These are phyloP conservation scores for Ophiostoma sp. DNA, from an alignment of 2,329 filamentous ascomycete genomes.

Conservation along the genomic window DNA sequence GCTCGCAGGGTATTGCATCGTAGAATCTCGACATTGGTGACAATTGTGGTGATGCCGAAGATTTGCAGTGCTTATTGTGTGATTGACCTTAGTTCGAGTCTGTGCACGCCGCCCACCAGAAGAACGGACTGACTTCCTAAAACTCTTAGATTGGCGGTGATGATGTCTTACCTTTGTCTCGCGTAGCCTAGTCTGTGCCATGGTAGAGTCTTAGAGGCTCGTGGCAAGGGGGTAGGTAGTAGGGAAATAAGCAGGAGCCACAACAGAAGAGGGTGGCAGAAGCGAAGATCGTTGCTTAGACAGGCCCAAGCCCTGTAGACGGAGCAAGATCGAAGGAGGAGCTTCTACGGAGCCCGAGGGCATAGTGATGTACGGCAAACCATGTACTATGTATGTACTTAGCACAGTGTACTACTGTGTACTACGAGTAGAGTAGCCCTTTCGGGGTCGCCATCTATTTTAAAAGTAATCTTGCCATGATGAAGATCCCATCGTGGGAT, in stretches of 20 bases:
- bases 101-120: neutral
- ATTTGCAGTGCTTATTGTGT: neutral
- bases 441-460: neutral
- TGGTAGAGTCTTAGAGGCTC: neutral
- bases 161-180: neutral
- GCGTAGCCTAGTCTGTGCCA: neutral
- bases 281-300: neutral
- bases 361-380: too few species aligned
- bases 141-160: neutral
- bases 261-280: neutral
- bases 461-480: neutral
- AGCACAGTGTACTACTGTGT: neutral
- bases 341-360: neutral
- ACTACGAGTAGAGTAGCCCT: neutral
- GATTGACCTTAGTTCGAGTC: neutral
- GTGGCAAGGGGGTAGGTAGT: neutral
- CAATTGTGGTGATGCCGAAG: neutral
- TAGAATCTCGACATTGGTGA: neutral
- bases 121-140: conserved; percentile 5
- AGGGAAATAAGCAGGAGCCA: neutral
- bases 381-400: too few species aligned
- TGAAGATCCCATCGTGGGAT: neutral
- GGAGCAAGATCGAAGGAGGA: neutral
- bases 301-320: neutral
- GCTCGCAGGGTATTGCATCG: too few species aligned